Conservation (phyloP, 2,329 filamentous ascomycete genomes). For the Septoria linicola region DNA sequence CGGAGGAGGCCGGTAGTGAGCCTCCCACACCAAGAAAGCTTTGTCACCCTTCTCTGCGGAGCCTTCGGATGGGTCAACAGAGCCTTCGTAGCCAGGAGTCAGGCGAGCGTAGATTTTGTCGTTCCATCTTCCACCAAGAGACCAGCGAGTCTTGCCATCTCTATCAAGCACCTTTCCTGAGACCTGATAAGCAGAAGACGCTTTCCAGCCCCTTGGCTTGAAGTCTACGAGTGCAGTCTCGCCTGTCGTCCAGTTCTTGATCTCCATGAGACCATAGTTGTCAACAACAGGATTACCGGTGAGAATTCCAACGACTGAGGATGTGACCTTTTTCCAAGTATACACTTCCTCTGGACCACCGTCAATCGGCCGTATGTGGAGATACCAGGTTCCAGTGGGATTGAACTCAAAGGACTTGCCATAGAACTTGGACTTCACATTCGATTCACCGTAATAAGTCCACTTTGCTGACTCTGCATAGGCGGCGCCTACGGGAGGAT, state of each 20-base stretch:
- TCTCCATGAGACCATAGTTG: slow-evolving; percentile 95
- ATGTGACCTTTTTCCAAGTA: slow-evolving; percentile 98
- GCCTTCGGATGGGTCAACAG: slow-evolving; percentile 54
- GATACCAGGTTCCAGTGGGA: slow-evolving; percentile 93
- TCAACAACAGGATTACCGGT: slow-evolving; percentile 96
- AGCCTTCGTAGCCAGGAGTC: slow-evolving; percentile 83
- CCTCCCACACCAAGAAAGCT: slow-evolving; percentile 91
- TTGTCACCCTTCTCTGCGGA: slow-evolving; percentile 52
- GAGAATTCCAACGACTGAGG: slow-evolving; percentile 96
- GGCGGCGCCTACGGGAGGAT: slow-evolving; percentile 89
- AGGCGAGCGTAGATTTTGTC: slow-evolving; percentile 93
- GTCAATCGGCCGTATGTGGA: slow-evolving; percentile 72
- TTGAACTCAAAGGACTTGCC: slow-evolving; percentile 98
- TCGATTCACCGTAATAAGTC: slow-evolving; percentile 95
- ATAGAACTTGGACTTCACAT: slow-evolving; percentile 94
- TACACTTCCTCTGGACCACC: slow-evolving; percentile 74
- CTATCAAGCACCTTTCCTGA: slow-evolving; percentile 80
- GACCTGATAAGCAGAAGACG: slow-evolving; percentile 84
- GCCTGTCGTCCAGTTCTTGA: slow-evolving; percentile 95
- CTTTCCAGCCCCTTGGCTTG: slow-evolving; percentile 94
- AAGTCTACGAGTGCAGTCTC: slow-evolving; percentile 89
- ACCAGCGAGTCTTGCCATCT: slow-evolving; percentile 78
- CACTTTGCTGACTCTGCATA: slow-evolving; percentile 90
- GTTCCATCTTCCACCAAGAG: slow-evolving; percentile 93
- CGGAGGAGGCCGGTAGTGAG: slow-evolving; percentile 71